A percentile compares a stretch with the other conserved stretches of the same genome.
These are phyloP conservation scores for Lactarius sp. DNA, from an alignment of 768 basidiomycete genomes.

Conservation along the genomic window DNA sequence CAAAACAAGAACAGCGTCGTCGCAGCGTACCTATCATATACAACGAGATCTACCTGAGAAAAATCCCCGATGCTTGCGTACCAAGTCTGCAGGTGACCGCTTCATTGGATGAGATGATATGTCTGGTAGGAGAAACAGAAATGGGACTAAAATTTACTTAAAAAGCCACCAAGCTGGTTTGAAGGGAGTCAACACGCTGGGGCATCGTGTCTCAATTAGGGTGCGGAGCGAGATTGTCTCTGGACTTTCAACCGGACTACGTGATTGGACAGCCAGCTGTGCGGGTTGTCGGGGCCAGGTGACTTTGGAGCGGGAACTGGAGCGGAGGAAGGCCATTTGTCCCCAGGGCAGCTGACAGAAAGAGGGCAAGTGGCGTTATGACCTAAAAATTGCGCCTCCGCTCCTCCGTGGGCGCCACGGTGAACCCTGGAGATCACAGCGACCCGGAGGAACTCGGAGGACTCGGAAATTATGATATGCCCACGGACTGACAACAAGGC, in stretches of 20 bases:
- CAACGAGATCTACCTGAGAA: conserved; percentile 48
- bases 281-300: conserved; percentile 9
- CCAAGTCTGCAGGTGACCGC: conserved; percentile 58
- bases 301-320: conserved; percentile 4
- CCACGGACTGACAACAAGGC: too few species aligned
- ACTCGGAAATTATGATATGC: too few species aligned
- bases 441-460: too few species aligned
- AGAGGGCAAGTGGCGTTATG: too few species aligned
- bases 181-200: conserved; percentile 30
- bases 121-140: not conserved
- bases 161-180: conserved; percentile 32
- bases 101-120: not conserved
- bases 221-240: conserved; percentile 25
- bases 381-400: too few species aligned
- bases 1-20: not conserved
- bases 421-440: too few species aligned
- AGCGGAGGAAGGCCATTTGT: not conserved
- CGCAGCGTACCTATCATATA: conserved; percentile 48
- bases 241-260: not conserved
- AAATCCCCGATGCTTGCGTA: conserved; percentile 59
- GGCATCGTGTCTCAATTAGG: conserved; percentile 29
- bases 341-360: too few species aligned
- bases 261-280: conserved; percentile 1
- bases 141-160: conserved; percentile 26
- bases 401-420: too few species aligned